Evolutionary conservation across 164 flowering plant genomes (phyloP).

Genomic region (Cinnamomum chago): DNA sequence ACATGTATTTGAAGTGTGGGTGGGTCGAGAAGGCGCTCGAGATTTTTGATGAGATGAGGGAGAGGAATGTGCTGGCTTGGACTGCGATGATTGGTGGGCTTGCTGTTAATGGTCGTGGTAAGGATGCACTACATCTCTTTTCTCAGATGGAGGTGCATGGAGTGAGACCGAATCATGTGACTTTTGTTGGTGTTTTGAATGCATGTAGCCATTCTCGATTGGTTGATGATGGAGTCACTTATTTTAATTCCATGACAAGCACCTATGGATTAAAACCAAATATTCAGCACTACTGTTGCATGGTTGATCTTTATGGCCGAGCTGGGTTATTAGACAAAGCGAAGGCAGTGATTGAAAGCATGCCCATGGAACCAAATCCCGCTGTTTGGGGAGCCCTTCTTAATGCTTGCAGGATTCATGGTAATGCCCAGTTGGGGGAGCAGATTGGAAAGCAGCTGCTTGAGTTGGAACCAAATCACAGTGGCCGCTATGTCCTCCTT

Average conservation of each 20-base stretch:
- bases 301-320: slow-evolving; percentile 26
- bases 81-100: slow-evolving; percentile 22
- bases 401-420: slow-evolving; percentile 21
- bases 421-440: slow-evolving; percentile 15
- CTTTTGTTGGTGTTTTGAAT: slow-evolving; percentile 17
- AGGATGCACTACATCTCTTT: slow-evolving; percentile 16
- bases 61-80: slow-evolving; percentile 23
- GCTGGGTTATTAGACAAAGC: slow-evolving; percentile 20
- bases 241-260: slow-evolving; percentile 17
- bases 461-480: slow-evolving; percentile 12
- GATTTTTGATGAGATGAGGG: slow-evolving; percentile 16
- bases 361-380: slow-evolving; percentile 19
- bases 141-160: slow-evolving; percentile 15
- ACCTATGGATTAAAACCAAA: slow-evolving; percentile 16
- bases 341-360: slow-evolving; percentile 10
- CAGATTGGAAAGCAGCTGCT: slow-evolving; percentile 13
- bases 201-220: slow-evolving; percentile 20
- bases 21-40: slow-evolving; percentile 13
- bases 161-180: slow-evolving; percentile 17
- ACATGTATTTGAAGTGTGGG: slow-evolving; percentile 27
- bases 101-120: slow-evolving; percentile 18
- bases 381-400: slow-evolving; percentile 22
- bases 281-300: slow-evolving; percentile 21
- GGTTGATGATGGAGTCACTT: slow-evolving; percentile 13
- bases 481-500: slow-evolving; percentile 20